Conservation (phyloP, 148 eudicot species). For the Agrostemma githago region DNA sequence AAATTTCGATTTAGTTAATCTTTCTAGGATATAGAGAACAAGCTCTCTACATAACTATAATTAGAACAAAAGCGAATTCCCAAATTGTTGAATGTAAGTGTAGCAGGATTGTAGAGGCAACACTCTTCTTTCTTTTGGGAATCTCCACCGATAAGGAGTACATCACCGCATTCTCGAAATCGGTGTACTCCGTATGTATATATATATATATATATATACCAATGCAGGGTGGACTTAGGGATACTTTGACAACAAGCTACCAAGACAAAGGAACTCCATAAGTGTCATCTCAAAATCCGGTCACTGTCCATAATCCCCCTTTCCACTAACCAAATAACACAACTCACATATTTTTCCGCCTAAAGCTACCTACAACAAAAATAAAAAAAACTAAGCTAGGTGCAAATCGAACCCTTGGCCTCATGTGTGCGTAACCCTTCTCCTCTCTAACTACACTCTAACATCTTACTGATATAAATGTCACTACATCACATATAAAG, state of each 20-base stretch:
- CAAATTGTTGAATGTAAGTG: not conserved
- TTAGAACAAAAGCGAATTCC: not conserved
- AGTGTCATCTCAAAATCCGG: not conserved
- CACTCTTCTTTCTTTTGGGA: not conserved
- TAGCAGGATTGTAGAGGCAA: not conserved
- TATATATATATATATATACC: too few species aligned
- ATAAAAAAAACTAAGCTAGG: too few species aligned
- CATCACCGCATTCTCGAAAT: not conserved
- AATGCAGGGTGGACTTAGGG: too few species aligned
- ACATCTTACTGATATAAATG: too few species aligned
- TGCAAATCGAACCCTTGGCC: too few species aligned
- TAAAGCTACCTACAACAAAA: too few species aligned
- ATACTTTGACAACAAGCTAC: not conserved
- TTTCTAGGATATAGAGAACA: not conserved
- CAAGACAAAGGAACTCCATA: not conserved
- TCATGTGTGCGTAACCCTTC: too few species aligned
- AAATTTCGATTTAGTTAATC: not conserved
- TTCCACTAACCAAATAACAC: too few species aligned
- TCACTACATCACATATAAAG: too few species aligned
- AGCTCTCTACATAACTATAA: not conserved
- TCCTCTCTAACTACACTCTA: too few species aligned
- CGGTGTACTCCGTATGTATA: too few species aligned
- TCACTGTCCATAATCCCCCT: not conserved
- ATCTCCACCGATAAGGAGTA: not conserved
- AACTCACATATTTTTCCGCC: too few species aligned